phyloP scores from a whole-genome alignment of 1,284 basidiomycete species.

The Phylloboletellus chloephorus region DNA sequence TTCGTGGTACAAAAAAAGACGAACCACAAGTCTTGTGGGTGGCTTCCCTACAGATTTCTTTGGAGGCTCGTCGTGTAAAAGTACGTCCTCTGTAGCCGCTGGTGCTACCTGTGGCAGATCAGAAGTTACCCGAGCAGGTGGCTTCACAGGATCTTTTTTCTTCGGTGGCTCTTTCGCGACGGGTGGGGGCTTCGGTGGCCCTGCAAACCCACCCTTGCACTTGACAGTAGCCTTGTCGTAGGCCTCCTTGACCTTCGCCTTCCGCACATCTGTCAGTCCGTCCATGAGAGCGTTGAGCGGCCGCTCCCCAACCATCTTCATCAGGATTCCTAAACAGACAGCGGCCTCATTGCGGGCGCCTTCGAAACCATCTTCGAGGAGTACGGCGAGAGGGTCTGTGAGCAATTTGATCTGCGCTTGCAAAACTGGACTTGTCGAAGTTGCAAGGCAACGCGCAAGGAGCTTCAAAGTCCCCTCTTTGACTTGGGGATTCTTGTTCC shows the following conservation, averaged over 20 bases:
- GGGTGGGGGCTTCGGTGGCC: constrained; percentile 39
- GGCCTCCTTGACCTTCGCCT: constrained; percentile 92
- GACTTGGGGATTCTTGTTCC: constrained; percentile 95
- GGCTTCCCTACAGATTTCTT: constrained; percentile 49
- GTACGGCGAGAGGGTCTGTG: constrained; percentile 69
- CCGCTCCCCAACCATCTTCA: constrained; percentile 97
- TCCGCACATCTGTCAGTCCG: constrained; percentile 82
- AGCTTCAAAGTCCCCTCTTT: constrained; percentile 93
- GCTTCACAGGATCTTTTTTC: constrained; percentile 39
- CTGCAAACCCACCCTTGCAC: constrained; percentile 62
- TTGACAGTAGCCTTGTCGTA: constrained; percentile 86
- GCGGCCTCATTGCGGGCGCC: constrained; percentile 91
- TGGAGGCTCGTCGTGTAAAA: constrained; percentile 32
- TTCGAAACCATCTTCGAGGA: constrained; percentile 87
- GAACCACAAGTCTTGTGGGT: constrained; percentile 45
- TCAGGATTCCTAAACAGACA: constrained; percentile 81
- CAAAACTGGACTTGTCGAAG: constrained; percentile 61
- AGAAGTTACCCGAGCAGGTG: constrained; percentile 27
- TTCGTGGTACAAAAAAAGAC: constrained; percentile 13
- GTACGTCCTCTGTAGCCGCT: constrained; percentile 20
- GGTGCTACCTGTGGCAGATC: constrained; percentile 4
- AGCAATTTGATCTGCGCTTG: constrained; percentile 80
- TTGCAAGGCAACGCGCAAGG: constrained; percentile 75
- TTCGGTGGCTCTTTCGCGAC: constrained; percentile 40
- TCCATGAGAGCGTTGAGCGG: constrained; percentile 88